Base-by-base conservation (phyloP, 1,139 yeast genomes). In the Suhomyces terraborum region DNA sequence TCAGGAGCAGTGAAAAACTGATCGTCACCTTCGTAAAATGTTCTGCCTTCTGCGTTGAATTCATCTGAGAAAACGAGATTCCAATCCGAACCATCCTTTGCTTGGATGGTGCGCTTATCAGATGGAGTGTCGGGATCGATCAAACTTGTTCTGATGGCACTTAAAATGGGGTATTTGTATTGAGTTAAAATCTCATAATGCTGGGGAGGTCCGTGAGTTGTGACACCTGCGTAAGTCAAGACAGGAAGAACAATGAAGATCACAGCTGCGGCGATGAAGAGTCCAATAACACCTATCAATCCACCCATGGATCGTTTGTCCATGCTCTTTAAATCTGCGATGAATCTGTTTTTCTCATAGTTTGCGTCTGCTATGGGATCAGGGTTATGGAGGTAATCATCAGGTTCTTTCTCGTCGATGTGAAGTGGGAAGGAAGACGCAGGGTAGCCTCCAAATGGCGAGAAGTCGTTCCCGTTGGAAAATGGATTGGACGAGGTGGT, bases 391-490 rank as follows among this genome's bases (percentile, higher is more conserved):
- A 62, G 47, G 41, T 60, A 56, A 38, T 62, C 67, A 38, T 61
- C 67, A 4, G 61, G 58, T 43, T 62, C 67, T 46, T 59, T 58
- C 40, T 62, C 66, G 35, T 60, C 62, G 10, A 61, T 57, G 41
- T 61, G 61, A 12, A 62, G 53, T 3, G 66, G 66, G 45, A 62
- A 62, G 35, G 55, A 56, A 35, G 54, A 51, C 8, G 66, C 64
- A 2, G 67, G 67, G 41, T 61, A 62, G 10, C 67, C 67, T 10
- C 67, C 66, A 47, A 62, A 62, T 10, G 67, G 67, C 23, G 53
- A 47, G 35, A 54, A 56, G 35, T 56, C 61, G 9, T 51, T 37
- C 4, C 51, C 42, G 31, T 36, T 41, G 20, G 43, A 42, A 18
- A 51, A 48, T 4, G 53, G 53, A 41, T 48, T 49, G 19, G 51